Evolutionary conservation across 2,329 filamentous ascomycete genomes (phyloP).

Genomic region (Arachnopeziza araneosa): DNA sequence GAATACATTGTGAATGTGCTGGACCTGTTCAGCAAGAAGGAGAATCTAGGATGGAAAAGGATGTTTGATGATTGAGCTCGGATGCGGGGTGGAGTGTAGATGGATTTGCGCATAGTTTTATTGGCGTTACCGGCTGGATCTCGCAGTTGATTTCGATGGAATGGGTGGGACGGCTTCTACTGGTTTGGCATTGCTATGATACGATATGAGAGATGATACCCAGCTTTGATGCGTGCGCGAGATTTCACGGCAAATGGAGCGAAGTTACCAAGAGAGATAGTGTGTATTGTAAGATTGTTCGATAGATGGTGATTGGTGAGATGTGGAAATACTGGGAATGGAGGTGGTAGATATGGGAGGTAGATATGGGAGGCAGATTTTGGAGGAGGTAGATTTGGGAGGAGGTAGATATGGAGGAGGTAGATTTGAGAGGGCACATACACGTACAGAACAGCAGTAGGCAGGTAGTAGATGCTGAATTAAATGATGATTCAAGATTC

Average conservation of each 20-base stretch:
- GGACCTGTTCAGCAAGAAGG: constrained; percentile 40
- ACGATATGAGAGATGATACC: not conserved
- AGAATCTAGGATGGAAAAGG: constrained; percentile 34
- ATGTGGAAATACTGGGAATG: too few relatives aligned
- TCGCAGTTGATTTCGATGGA: not conserved
- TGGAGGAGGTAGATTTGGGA: too few relatives aligned
- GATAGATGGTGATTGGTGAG: not conserved
- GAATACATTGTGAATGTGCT: constrained; percentile 39
- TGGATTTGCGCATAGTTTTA: not conserved
- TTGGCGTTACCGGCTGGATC: not conserved
- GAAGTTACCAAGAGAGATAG: not conserved
- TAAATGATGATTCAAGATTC: too few relatives aligned
- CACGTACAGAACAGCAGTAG: too few relatives aligned
- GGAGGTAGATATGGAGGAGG: too few relatives aligned
- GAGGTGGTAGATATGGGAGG: too few relatives aligned
- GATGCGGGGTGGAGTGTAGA: not conserved
- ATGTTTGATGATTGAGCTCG: not conserved
- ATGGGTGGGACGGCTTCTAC: not conserved
- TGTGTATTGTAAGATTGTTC: not conserved
- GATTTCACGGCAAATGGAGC: not conserved
- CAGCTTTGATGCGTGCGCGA: not conserved
- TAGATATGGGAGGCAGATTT: too few relatives aligned
- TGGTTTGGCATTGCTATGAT: not conserved
- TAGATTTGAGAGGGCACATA: too few relatives aligned
- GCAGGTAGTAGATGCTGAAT: too few relatives aligned